Evolutionary conservation across 768 basidiomycete species (phyloP).

Genomic region (Auriscalpium vulgare): DNA sequence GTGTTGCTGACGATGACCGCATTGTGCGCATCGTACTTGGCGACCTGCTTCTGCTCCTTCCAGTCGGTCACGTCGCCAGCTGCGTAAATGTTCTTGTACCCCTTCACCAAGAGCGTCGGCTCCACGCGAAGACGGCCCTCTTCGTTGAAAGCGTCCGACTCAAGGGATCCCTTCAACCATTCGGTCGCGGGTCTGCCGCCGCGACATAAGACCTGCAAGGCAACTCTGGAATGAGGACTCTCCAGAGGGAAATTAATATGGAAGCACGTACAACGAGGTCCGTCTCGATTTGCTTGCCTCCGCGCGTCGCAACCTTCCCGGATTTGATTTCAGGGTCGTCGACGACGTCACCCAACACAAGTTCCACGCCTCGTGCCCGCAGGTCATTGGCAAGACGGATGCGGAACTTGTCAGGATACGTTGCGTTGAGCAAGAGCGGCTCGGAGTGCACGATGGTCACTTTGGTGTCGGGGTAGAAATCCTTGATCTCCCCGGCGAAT

Average conservation of each 20-base stretch:
- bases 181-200: slow-evolving; percentile 41
- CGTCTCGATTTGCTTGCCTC: slow-evolving; percentile 31
- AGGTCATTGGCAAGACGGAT: background rate
- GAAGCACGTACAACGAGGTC: slow-evolving; percentile 48
- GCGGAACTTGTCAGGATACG: slow-evolving; percentile 43
- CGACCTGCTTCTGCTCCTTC: slow-evolving; percentile 52
- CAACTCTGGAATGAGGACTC: background rate
- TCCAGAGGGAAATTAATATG: background rate
- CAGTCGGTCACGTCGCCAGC: slow-evolving; percentile 59
- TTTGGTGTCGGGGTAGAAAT: slow-evolving; percentile 30
- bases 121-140: slow-evolving; percentile 40
- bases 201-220: slow-evolving; percentile 20
- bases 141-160: slow-evolving; percentile 25
- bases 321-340: slow-evolving; percentile 16
- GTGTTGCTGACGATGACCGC: slow-evolving; percentile 42
- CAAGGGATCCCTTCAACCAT: slow-evolving; percentile 38
- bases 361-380: slow-evolving; percentile 3
- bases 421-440: slow-evolving; percentile 38
- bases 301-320: slow-evolving; percentile 18
- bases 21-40: slow-evolving; percentile 38
- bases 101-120: slow-evolving; percentile 48
- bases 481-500: slow-evolving; percentile 35
- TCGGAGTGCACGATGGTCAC: slow-evolving; percentile 54
- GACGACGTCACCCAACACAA: slow-evolving; percentile 14
- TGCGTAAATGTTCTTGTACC: slow-evolving; percentile 51